phyloP scores from a whole-genome alignment of 352 stramenopile species.

The Saprolegnia parasitica region DNA sequence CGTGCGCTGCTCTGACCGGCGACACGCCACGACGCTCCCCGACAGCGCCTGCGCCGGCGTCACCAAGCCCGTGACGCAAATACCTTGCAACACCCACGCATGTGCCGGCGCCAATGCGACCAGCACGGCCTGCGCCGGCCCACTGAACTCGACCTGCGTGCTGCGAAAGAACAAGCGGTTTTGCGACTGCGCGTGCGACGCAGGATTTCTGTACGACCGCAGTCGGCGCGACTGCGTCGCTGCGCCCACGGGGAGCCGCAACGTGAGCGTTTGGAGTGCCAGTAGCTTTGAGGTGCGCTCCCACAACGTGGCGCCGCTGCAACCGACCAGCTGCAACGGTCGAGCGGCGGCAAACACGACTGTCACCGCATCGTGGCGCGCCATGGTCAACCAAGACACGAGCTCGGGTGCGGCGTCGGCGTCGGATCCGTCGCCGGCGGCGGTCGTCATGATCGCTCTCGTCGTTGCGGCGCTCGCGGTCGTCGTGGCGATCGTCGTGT shows the following conservation, averaged over 20 bases:
- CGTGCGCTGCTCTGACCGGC: constrained; percentile 14
- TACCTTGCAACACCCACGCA: constrained; percentile 10
- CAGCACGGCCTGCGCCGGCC: constrained; percentile 10
- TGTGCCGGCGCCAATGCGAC: background rate
- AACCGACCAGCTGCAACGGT: constrained; percentile 10
- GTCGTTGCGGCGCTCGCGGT: constrained; percentile 25
- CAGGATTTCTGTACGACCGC: constrained; percentile 6
- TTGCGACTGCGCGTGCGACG: constrained; percentile 24
- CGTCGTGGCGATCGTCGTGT: constrained; percentile 1
- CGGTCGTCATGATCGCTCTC: constrained; percentile 14
- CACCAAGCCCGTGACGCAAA: background rate
- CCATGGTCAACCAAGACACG: constrained; percentile 10
- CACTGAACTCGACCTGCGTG: constrained; percentile 19
- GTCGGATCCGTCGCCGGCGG: background rate
- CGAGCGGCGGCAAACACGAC: background rate
- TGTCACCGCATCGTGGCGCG: background rate
- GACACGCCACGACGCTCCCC: background rate
- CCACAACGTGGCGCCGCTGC: constrained; percentile 8
- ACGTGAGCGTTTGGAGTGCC: background rate
- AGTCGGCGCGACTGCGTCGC: constrained; percentile 16
- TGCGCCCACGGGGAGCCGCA: background rate
- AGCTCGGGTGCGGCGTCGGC: background rate
- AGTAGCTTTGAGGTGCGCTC: constrained; percentile 24
- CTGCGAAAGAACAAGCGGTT: background rate
- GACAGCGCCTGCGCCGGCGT: background rate